Evolutionary conservation across 2,329 filamentous ascomycete species (phyloP), one percentile per base, ranked within the genome.

Genomic region (Fusarium sp.): DNA sequence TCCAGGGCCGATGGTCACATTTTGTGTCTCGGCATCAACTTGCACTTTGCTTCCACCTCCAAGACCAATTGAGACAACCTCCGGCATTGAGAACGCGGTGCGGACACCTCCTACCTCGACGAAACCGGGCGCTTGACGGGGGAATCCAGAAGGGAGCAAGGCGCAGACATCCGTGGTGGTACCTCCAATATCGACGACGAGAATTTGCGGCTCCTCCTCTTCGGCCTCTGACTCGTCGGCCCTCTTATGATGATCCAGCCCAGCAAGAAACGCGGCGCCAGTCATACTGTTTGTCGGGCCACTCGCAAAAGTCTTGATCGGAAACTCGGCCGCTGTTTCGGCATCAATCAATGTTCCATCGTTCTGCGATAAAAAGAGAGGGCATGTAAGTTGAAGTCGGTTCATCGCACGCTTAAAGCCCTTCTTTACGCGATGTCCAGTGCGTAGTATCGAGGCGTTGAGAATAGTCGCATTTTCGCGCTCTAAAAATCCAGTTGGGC

Each of bases 151-250:
- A 0, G 85, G 83, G 2, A 88, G 78, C 3, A 90, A 75, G 1
- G 86, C 80, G 28, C 87, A 86, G 10, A 89, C 84, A 73, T 90
- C 88, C 3, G 86, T 86, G 0, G 87, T 89, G 0, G 88, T 89
- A 16, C 87, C 87, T 9, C 88, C 87, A 30, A 89, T 83, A 68
- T 89, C 87, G 3, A 88, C 81, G 0, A 88, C 85, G 42, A 88
- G 69, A 1, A 81, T 49, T 37, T 80, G 79, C 2, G 77, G 76
- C 23, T 75, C 68, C 15, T 33, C 53, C 18, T 74, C 68, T 11
- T 31, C 52, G 0, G 28, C 28, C 3, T 64, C 49, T 13, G 45
- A 34, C 28, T 47, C 30, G 16, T 38, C 30, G 16, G 41, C 44
- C 10, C 30, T 57, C 41, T 66, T 67, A 33, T 79, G 77, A 26